Evolutionary conservation across 2,329 filamentous ascomycete species (phyloP).

Genomic region (Paecilomyces formosus): DNA sequence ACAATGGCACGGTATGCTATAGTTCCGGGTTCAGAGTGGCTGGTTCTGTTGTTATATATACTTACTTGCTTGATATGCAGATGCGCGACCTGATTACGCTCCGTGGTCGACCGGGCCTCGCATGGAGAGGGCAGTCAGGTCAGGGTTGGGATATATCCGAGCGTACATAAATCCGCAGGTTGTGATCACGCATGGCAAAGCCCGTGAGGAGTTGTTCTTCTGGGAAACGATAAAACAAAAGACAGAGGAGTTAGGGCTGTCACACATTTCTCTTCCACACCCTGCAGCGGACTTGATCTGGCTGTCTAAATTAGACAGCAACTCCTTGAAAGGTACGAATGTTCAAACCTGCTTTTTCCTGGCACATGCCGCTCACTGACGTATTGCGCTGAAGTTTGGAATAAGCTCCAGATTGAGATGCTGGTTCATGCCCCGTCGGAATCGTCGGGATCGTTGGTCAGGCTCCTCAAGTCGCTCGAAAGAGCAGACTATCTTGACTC

Average conservation of each 20-base stretch:
- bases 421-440: constrained; percentile 66
- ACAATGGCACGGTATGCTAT: constrained; percentile 46
- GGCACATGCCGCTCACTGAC: constrained; percentile 5
- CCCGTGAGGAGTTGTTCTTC: constrained; percentile 63
- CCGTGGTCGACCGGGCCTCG: constrained; percentile 61
- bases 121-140: constrained; percentile 56
- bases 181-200: constrained; percentile 62
- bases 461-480: constrained; percentile 68
- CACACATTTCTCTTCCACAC: constrained; percentile 68
- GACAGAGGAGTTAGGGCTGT: constrained; percentile 43
- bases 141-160: constrained; percentile 64
- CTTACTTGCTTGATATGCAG: constrained; percentile 11
- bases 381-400: constrained; percentile 55
- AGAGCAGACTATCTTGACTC: constrained; percentile 67
- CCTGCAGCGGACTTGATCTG: constrained; percentile 59
- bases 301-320: constrained; percentile 69
- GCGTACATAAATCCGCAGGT: constrained; percentile 70
- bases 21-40: constrained; percentile 38
- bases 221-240: constrained; percentile 52
- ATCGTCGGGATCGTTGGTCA: constrained; percentile 66
- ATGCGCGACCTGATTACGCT: constrained; percentile 72
- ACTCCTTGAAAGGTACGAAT: constrained; percentile 55
- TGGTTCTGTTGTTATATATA: background rate
- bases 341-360: constrained; percentile 3
- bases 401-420: constrained; percentile 70